Conservation (phyloP, 768 basidiomycete species). For the Collybia nuda region DNA sequence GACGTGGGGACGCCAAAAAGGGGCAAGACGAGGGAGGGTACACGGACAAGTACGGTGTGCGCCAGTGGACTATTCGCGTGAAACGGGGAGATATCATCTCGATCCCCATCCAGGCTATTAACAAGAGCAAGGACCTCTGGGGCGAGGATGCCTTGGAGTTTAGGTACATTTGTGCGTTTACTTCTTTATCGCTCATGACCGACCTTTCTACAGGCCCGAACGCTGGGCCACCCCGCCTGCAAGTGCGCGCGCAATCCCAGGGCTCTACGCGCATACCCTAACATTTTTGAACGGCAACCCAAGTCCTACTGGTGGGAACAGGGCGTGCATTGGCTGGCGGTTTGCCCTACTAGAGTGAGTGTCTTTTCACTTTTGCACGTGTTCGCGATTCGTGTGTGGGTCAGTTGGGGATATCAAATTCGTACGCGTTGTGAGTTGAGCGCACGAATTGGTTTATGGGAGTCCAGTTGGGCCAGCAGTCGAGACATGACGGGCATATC, state of each 20-base stretch:
- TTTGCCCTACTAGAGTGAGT: constrained; percentile 64
- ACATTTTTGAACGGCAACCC: constrained; percentile 60
- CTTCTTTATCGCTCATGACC: constrained; percentile 12
- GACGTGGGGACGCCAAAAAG: background rate
- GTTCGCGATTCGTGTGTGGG: constrained; percentile 4
- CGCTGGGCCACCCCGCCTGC: constrained; percentile 45
- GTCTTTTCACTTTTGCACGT: constrained; percentile 8
- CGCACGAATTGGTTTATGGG: background rate
- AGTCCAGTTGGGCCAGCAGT: background rate
- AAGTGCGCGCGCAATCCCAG: constrained; percentile 39
- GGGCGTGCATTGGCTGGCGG: constrained; percentile 62
- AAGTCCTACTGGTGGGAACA: constrained; percentile 45
- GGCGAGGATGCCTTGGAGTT: constrained; percentile 67
- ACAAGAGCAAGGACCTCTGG: constrained; percentile 56
- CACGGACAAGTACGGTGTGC: constrained; percentile 27
- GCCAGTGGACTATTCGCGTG: constrained; percentile 33
- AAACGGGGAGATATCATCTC: constrained; percentile 55
- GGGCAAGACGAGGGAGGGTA: constrained; percentile 9
- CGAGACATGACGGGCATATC: background rate
- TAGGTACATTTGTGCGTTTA: constrained; percentile 33
- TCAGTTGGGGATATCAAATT: background rate
- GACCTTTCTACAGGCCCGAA: constrained; percentile 42
- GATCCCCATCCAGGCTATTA: constrained; percentile 60
- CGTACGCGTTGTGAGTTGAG: no score
- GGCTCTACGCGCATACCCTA: constrained; percentile 51